Evolutionary conservation across 2,329 filamentous ascomycete genomes (phyloP).

Genomic region (Monosporascus sp.): DNA sequence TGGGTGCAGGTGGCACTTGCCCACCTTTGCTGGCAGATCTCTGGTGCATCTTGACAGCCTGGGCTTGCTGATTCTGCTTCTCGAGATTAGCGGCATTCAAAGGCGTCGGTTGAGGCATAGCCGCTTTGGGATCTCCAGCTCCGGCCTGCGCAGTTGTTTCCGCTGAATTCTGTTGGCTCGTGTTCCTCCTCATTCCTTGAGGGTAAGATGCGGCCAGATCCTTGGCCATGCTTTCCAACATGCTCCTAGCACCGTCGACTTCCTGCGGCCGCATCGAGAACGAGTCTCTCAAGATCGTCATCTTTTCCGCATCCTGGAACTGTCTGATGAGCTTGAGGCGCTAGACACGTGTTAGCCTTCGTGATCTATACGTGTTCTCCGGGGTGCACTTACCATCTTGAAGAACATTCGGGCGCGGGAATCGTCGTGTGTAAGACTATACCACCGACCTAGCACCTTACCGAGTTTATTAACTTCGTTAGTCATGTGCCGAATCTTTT

Average conservation of each 20-base stretch:
- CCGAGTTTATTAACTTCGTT: constrained; percentile 40
- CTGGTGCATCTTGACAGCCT: constrained; percentile 41
- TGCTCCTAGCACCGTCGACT: constrained; percentile 40
- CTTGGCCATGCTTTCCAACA: constrained; percentile 48
- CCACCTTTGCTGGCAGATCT: constrained; percentile 39
- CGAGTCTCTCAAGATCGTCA: constrained; percentile 38
- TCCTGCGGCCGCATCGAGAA: constrained; percentile 50
- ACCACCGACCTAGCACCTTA: constrained; percentile 42
- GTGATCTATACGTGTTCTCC: not conserved
- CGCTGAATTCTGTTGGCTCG: constrained; percentile 19
- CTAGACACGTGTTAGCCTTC: constrained; percentile 34
- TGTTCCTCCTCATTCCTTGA: constrained; percentile 23
- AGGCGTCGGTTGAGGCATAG: constrained; percentile 27
- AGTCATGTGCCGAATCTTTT: constrained; percentile 37
- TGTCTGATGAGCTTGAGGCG: constrained; percentile 48
- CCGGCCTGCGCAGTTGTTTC: constrained; percentile 19
- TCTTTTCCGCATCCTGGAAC: constrained; percentile 44
- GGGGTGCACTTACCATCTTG: constrained; percentile 40
- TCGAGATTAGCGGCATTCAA: constrained; percentile 45
- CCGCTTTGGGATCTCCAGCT: constrained; percentile 20
- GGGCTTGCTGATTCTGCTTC: constrained; percentile 36
- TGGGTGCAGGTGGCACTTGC: constrained; percentile 47
- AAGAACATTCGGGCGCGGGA: constrained; percentile 46
- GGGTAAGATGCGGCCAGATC: constrained; percentile 31
- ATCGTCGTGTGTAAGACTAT: constrained; percentile 42